These are phyloP conservation scores for Penicillium chermesinum DNA, from an alignment of 495 filamentous ascomycete genomes.

Conservation along the genomic window DNA sequence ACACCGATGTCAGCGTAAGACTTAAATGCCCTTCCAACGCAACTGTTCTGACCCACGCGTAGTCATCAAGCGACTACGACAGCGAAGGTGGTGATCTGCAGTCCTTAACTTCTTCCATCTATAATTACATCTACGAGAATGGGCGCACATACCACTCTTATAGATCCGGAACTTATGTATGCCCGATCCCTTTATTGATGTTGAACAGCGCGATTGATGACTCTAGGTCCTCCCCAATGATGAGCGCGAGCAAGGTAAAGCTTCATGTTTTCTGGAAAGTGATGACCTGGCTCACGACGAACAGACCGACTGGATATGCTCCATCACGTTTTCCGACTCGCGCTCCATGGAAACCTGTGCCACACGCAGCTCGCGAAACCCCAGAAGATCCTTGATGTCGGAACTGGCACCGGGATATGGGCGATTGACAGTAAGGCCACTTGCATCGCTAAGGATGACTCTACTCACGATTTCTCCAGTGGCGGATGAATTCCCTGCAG, in stretches of 20 bases:
- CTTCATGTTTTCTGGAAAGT: background rate
- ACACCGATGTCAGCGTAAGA: slow-evolving; percentile 12
- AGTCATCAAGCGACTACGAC: slow-evolving; percentile 12
- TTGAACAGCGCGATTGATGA: background rate
- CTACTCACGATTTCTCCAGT: slow-evolving; percentile 1
- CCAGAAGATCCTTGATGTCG: slow-evolving; percentile 43
- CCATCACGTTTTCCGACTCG: slow-evolving; percentile 17
- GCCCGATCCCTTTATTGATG: background rate
- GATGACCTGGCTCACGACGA: background rate
- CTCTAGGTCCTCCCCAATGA: slow-evolving; percentile 21
- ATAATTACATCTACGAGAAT: slow-evolving; percentile 24
- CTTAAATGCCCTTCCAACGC: background rate
- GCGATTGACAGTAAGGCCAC: slow-evolving; percentile 33
- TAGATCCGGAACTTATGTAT: slow-evolving; percentile 15
- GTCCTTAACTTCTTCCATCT: slow-evolving; percentile 19
- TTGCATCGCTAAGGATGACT: background rate
- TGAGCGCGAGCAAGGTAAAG: slow-evolving; percentile 20
- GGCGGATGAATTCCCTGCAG: slow-evolving; percentile 13
- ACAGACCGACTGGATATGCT: slow-evolving; percentile 18
- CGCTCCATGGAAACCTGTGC: slow-evolving; percentile 10
- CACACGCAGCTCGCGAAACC: slow-evolving; percentile 24
- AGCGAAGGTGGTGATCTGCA: slow-evolving; percentile 17
- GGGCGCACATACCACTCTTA: slow-evolving; percentile 26
- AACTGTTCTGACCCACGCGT: background rate
- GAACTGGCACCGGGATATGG: slow-evolving; percentile 50